Evolutionary conservation across 164 flowering plant genomes (phyloP).

Genomic region (Tetracentron sinense): DNA sequence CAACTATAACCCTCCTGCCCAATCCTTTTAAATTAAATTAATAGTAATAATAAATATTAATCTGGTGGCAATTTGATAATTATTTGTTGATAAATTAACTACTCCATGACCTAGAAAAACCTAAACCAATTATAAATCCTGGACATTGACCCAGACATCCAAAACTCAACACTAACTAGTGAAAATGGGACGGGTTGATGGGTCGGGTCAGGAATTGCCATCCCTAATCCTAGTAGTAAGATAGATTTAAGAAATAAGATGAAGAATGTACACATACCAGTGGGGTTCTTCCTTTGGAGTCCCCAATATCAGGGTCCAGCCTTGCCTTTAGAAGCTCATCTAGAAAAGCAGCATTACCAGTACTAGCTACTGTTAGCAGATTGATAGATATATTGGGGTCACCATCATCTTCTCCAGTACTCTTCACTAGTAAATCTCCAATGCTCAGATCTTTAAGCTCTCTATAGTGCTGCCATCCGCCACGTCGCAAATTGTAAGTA

Average conservation of each 20-base stretch:
- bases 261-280: conserved; percentile 60
- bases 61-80: too few relatives aligned
- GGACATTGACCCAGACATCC: too few relatives aligned
- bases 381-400: conserved; percentile 39
- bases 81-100: too few relatives aligned
- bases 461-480: conserved; percentile 55
- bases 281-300: conserved; percentile 74
- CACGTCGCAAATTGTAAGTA: neutral
- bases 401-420: conserved; percentile 36
- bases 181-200: too few relatives aligned
- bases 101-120: too few relatives aligned
- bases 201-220: too few relatives aligned
- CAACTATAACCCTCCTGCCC: too few relatives aligned
- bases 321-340: conserved; percentile 76
- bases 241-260: neutral
- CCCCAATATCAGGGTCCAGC: conserved; percentile 66
- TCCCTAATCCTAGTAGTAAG: too few relatives aligned
- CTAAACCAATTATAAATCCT: too few relatives aligned
- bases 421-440: conserved; percentile 42
- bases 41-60: too few relatives aligned
- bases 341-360: conserved; percentile 73
- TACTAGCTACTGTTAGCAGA: conserved; percentile 52
- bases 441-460: conserved; percentile 45
- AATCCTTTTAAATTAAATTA: too few relatives aligned
- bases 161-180: too few relatives aligned